Evolutionary conservation across 805 yeast species (phyloP).

Genomic region (Kodamaea kaohsiungensis): DNA sequence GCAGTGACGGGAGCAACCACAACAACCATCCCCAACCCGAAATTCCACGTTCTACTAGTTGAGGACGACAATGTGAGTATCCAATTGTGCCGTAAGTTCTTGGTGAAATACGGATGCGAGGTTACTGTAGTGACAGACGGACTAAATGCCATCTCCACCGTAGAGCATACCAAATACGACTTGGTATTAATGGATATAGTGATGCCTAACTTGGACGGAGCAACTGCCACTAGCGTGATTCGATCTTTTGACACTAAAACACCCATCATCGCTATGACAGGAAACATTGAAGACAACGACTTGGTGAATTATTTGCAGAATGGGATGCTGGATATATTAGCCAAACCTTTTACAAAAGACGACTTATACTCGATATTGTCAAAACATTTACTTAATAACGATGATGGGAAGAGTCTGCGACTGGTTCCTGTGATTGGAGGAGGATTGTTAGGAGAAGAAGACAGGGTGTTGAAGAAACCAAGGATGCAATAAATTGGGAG

Average conservation of each 20-base stretch:
- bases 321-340: constrained; percentile 90
- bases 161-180: constrained; percentile 68
- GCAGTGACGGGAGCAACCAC: constrained; percentile 2
- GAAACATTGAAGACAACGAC: constrained; percentile 82
- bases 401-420: not conserved
- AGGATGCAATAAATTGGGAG: constrained; percentile 16
- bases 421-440: not conserved
- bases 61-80: constrained; percentile 85
- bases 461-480: constrained; percentile 23
- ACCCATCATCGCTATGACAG: constrained; percentile 94
- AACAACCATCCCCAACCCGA: constrained; percentile 33
- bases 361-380: constrained; percentile 78
- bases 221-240: constrained; percentile 87
- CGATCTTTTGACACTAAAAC: constrained; percentile 81
- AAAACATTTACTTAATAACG: constrained; percentile 56
- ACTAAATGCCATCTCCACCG: constrained; percentile 75
- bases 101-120: constrained; percentile 85
- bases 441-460: constrained; percentile 9
- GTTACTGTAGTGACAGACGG: constrained; percentile 95
- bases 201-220: constrained; percentile 87
- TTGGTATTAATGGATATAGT: constrained; percentile 84
- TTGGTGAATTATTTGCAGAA: constrained; percentile 76
- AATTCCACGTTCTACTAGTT: constrained; percentile 71
- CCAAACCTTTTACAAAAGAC: constrained; percentile 90
- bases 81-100: constrained; percentile 76